phyloP scores from a whole-genome alignment of 2,329 filamentous ascomycete genomes.

The Westerdykella aurantiaca region DNA sequence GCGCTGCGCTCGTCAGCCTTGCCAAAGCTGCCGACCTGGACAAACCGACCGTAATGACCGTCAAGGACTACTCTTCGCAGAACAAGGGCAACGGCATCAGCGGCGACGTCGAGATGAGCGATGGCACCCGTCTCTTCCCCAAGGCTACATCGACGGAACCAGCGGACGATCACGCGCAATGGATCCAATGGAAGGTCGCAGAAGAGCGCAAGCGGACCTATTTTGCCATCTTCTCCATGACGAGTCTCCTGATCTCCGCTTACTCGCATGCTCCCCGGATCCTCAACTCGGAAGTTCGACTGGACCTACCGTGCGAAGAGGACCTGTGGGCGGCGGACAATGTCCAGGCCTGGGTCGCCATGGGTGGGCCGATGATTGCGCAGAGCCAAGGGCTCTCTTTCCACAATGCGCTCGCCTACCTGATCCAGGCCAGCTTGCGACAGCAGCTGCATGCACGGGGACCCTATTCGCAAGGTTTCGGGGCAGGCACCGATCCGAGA shows the following conservation, averaged over 20 bases:
- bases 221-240: slow-evolving; percentile 85
- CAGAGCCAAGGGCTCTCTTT: slow-evolving; percentile 71
- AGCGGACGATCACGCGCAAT: slow-evolving; percentile 61
- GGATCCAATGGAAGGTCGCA: slow-evolving; percentile 79
- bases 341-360: slow-evolving; percentile 71
- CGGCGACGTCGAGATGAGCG: slow-evolving; percentile 54
- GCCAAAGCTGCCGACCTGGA: slow-evolving; percentile 81
- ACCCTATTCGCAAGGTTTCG: slow-evolving; percentile 44
- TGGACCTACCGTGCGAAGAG: slow-evolving; percentile 89
- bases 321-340: slow-evolving; percentile 81
- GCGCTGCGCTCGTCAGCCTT: slow-evolving; percentile 82
- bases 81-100: slow-evolving; percentile 24
- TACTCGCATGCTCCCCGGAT: slow-evolving; percentile 90
- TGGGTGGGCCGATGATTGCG: slow-evolving; percentile 65
- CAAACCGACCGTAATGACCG: slow-evolving; percentile 37
- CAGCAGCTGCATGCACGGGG: slow-evolving; percentile 42
- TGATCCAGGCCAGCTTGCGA: slow-evolving; percentile 71
- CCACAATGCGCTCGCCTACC: slow-evolving; percentile 70
- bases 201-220: slow-evolving; percentile 93
- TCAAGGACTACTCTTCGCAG: slow-evolving; percentile 11
- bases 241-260: slow-evolving; percentile 81
- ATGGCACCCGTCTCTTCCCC: slow-evolving; percentile 32
- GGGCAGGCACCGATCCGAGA: slow-evolving; percentile 42
- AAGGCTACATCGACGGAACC: slow-evolving; percentile 42
- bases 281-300: slow-evolving; percentile 85